phyloP scores from a whole-genome alignment of 2,329 filamentous ascomycete genomes.

The Fusarium coicis region DNA sequence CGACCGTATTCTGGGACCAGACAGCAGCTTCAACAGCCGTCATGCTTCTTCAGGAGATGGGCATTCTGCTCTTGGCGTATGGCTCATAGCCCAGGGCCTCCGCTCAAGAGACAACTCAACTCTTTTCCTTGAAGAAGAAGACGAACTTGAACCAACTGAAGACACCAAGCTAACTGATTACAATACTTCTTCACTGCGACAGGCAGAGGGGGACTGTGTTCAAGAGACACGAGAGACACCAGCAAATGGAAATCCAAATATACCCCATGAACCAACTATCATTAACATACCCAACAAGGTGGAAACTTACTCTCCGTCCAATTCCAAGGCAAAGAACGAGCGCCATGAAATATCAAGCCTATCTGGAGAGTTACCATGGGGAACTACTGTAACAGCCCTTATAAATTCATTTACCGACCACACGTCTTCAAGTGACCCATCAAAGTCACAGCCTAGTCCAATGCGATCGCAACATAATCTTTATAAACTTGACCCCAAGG shows the following conservation, averaged over 20 bases:
- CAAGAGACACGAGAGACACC: background rate
- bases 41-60: conserved; percentile 48
- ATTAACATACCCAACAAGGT: background rate
- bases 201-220: background rate
- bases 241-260: background rate
- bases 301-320: background rate
- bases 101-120: conserved; percentile 44
- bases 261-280: background rate
- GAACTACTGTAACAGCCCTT: conserved; percentile 20
- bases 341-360: background rate
- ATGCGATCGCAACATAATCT: conserved; percentile 41
- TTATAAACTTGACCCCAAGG: conserved; percentile 46
- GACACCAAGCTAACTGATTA: background rate
- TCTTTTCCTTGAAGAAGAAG: conserved; percentile 25
- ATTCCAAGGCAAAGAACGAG: background rate
- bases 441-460: conserved; percentile 49
- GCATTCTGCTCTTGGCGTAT: conserved; percentile 50
- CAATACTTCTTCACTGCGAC: background rate
- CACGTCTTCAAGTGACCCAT: conserved; percentile 50
- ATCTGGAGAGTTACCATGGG: conserved; percentile 11
- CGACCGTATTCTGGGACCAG: conserved; percentile 35
- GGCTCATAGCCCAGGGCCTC: conserved; percentile 52
- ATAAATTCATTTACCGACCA: conserved; percentile 35
- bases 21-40: conserved; percentile 46
- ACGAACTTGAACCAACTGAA: background rate